A percentile compares a stretch with the other conserved stretches of the same genome.
phyloP scores from a whole-genome alignment of 345 rosid species.

The Sapria himalayana region DNA sequence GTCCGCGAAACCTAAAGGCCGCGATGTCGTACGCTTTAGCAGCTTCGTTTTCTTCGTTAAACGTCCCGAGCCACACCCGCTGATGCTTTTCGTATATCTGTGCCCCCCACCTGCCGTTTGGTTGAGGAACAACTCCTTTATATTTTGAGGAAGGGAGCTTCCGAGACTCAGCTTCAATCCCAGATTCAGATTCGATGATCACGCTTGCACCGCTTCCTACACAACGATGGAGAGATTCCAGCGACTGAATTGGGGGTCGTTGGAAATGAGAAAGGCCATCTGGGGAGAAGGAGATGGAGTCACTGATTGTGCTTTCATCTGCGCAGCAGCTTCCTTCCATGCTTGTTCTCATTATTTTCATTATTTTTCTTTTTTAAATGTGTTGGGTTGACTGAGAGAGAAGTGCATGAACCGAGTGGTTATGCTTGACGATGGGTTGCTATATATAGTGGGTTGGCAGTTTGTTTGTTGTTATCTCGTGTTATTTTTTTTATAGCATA shows the following conservation, averaged over 20 bases:
- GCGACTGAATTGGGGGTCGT: constrained; percentile 12
- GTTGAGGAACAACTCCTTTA: constrained; percentile 96
- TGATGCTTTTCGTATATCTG: constrained; percentile 96
- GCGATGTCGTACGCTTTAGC: constrained; percentile 78
- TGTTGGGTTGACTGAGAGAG: constrained; percentile 1
- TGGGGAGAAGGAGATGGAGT: constrained; percentile 20
- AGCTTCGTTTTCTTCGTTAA: constrained; percentile 60
- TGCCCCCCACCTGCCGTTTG: constrained; percentile 92
- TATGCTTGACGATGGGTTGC: constrained; percentile 1
- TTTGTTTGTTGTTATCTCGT: no score
- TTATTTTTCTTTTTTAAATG: neutral
- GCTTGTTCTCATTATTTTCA: neutral
- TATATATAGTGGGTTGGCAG: constrained; percentile 4
- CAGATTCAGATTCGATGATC: constrained; percentile 34
- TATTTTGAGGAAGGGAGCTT: constrained; percentile 71
- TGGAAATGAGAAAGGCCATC: constrained; percentile 6
- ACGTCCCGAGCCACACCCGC: constrained; percentile 88
- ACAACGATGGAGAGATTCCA: constrained; percentile 24
- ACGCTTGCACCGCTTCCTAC: constrained; percentile 45
- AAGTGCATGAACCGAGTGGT: constrained; percentile 6
- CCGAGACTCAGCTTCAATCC: constrained; percentile 54
- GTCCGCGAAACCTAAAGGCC: constrained; percentile 65
- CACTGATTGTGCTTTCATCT: constrained; percentile 33
- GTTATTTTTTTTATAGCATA: no score
- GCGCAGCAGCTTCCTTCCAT: constrained; percentile 24